Percentiles rank a stretch among this genome's conserved stretches.
Evolutionary conservation across 192 early-diverging fungal species (phyloP).

Genomic region (Rhizophagus sp.): DNA sequence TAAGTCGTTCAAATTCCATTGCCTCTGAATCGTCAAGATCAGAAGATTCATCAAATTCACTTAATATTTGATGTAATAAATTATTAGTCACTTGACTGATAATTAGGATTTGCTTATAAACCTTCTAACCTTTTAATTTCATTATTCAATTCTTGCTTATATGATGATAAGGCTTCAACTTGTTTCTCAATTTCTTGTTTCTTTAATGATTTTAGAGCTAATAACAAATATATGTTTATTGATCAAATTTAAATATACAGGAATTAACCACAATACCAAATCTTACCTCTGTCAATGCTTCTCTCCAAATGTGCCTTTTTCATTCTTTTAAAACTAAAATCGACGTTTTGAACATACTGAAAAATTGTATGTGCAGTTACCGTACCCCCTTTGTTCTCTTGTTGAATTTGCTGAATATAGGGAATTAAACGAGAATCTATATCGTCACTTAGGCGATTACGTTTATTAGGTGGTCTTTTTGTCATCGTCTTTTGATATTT

Average conservation of each 20-base stretch:
- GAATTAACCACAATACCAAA: too few relatives aligned
- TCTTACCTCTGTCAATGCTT: constrained; percentile 37
- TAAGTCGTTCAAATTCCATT: background rate
- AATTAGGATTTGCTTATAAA: too few relatives aligned
- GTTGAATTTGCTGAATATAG: constrained; percentile 6
- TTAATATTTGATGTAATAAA: background rate
- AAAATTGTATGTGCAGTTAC: constrained; percentile 23
- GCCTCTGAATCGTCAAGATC: constrained; percentile 8
- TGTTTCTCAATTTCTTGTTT: background rate
- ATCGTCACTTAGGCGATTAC: background rate
- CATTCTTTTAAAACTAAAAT: constrained; percentile 38
- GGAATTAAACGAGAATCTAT: constrained; percentile 11
- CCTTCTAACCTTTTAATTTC: background rate
- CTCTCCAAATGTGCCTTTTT: constrained; percentile 42
- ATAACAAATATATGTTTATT: background rate
- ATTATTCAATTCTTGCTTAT: background rate
- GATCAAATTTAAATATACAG: background rate
- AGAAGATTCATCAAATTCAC: background rate
- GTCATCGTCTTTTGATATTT: background rate
- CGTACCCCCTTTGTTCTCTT: background rate
- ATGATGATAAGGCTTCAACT: background rate
- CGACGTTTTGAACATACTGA: constrained; percentile 38
- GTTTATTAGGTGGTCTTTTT: background rate
- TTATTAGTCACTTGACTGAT: background rate
- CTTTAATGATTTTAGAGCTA: background rate